phyloP scores from a whole-genome alignment of 2,329 filamentous ascomycete species.

The Apiospora saccharicola region DNA sequence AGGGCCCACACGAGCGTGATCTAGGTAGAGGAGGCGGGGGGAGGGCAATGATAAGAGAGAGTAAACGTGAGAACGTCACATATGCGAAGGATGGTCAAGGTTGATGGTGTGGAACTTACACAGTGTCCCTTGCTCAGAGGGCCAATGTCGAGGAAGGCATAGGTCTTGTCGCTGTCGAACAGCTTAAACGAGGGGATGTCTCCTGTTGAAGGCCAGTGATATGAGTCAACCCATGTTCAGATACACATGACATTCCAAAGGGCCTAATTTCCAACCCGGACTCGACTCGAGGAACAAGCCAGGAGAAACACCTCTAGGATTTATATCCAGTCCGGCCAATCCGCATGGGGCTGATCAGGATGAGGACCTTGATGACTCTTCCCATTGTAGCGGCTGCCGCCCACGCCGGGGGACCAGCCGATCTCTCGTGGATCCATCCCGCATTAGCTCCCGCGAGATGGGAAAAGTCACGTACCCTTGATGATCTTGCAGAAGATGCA shows the following conservation, averaged over 20 bases:
- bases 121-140: slow-evolving; percentile 89
- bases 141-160: slow-evolving; percentile 96
- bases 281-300: neutral
- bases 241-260: neutral
- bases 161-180: slow-evolving; percentile 90
- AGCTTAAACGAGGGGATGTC: slow-evolving; percentile 98
- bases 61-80: no score
- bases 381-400: slow-evolving; percentile 11
- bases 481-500: slow-evolving; percentile 99
- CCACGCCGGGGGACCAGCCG: neutral
- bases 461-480: slow-evolving; percentile 68
- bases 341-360: neutral
- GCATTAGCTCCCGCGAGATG: neutral
- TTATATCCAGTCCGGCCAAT: neutral
- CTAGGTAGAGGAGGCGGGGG: neutral
- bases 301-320: neutral
- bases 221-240: neutral
- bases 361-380: slow-evolving; percentile 26
- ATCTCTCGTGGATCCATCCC: slow-evolving; percentile 2
- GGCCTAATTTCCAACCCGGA: neutral
- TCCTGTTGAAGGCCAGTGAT: slow-evolving; percentile 61
- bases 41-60: no score
- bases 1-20: neutral
- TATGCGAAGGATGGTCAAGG: neutral
- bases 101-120: slow-evolving; percentile 59